phyloP scores from a whole-genome alignment of 2,329 filamentous ascomycete species.

The Diaporthe nobilis region DNA sequence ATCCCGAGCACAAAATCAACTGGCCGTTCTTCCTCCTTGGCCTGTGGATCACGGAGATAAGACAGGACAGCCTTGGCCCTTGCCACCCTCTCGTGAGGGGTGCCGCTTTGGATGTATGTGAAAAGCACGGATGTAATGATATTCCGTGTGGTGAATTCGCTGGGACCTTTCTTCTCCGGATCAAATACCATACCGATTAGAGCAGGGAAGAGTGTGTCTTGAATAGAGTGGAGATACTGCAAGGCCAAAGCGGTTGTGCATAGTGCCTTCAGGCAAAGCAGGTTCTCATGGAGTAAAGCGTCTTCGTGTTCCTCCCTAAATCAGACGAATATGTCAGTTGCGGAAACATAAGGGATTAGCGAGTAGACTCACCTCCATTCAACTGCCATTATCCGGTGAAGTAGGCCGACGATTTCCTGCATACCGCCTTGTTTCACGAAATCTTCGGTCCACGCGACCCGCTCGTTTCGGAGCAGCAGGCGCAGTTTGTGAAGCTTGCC shows the following conservation, averaged over 20 bases:
- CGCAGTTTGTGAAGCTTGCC: constrained; percentile 94
- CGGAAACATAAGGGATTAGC: neutral
- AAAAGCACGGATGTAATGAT: constrained; percentile 92
- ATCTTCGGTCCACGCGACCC: constrained; percentile 92
- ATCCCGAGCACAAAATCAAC: constrained; percentile 92
- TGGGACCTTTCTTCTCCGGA: constrained; percentile 97
- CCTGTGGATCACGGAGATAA: constrained; percentile 85
- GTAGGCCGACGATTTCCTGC: constrained; percentile 87
- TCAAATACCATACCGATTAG: constrained; percentile 93
- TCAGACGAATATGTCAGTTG: constrained; percentile 46
- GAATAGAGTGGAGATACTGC: constrained; percentile 84
- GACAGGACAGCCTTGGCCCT: constrained; percentile 81
- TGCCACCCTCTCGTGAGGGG: constrained; percentile 71
- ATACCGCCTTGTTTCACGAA: constrained; percentile 93
- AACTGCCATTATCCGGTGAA: constrained; percentile 93
- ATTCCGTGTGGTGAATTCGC: constrained; percentile 93
- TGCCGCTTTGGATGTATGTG: constrained; percentile 83
- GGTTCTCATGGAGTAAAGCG: constrained; percentile 88
- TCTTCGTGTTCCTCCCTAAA: constrained; percentile 94
- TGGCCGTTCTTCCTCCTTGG: constrained; percentile 81
- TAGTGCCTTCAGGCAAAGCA: constrained; percentile 93
- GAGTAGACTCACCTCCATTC: constrained; percentile 85
- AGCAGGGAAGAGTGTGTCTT: constrained; percentile 85
- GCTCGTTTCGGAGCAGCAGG: constrained; percentile 91
- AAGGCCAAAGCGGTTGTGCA: constrained; percentile 92